These are phyloP conservation scores for Fragosphaeria purpurea DNA, from an alignment of 2,329 filamentous ascomycete species.

Conservation along the genomic window DNA sequence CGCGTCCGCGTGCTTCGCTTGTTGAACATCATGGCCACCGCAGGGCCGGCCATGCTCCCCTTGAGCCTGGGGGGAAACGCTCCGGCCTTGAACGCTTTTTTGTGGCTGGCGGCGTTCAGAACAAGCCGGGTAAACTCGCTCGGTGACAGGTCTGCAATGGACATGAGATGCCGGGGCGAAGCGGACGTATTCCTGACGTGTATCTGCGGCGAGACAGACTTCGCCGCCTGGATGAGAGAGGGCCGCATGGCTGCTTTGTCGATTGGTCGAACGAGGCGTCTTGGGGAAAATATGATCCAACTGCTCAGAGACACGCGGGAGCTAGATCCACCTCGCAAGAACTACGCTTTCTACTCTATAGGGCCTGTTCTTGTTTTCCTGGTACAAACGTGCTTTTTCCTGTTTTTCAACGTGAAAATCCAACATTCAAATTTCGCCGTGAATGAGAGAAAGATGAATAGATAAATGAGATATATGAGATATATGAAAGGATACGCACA, in stretches of 20 bases:
- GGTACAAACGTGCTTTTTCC: too few species aligned
- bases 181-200: slow-evolving; percentile 34
- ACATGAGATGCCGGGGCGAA: slow-evolving; percentile 74
- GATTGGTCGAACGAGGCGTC: too few species aligned
- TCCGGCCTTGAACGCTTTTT: slow-evolving; percentile 58
- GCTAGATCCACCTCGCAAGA: too few species aligned
- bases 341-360: too few species aligned
- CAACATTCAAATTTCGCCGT: too few species aligned
- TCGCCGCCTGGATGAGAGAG: slow-evolving; percentile 16
- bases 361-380: too few species aligned
- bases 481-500: too few species aligned
- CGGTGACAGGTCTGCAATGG: slow-evolving; percentile 75
- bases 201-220: slow-evolving; percentile 19
- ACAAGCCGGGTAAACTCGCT: slow-evolving; percentile 74
- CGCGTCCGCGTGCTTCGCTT: slow-evolving; percentile 91
- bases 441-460: too few species aligned
- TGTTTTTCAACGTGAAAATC: too few species aligned
- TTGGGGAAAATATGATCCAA: too few species aligned
- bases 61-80: slow-evolving; percentile 46
- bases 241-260: slow-evolving; percentile 9
- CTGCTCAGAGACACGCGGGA: too few species aligned
- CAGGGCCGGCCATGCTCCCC: slow-evolving; percentile 59
- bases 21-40: slow-evolving; percentile 92
- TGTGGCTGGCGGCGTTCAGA: slow-evolving; percentile 69
- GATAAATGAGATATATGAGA: too few species aligned